Percentiles rank a stretch among this genome's conserved stretches.
These are phyloP conservation scores for Calonectria pseudoreteaudii DNA, from an alignment of 2,329 filamentous ascomycete species.

Conservation along the genomic window DNA sequence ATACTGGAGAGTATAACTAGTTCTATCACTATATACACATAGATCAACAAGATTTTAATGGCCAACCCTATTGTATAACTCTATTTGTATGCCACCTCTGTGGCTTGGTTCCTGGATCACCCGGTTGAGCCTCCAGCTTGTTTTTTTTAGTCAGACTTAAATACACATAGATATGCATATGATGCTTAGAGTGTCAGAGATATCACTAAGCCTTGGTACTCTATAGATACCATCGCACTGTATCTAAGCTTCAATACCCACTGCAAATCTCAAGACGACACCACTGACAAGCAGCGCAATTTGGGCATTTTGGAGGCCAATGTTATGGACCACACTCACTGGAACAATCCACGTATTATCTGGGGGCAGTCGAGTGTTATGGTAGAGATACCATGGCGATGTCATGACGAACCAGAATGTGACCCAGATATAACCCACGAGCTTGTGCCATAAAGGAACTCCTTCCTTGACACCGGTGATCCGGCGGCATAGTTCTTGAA, in stretches of 20 bases:
- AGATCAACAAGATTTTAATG: no score
- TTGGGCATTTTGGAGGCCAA: background rate
- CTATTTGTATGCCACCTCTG: no score
- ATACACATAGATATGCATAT: background rate
- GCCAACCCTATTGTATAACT: no score
- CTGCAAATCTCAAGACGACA: slow-evolving; percentile 18
- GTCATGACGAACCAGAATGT: slow-evolving; percentile 23
- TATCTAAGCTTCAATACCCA: background rate
- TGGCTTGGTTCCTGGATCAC: no score
- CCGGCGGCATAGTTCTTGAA: slow-evolving; percentile 16
- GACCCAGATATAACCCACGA: slow-evolving; percentile 29
- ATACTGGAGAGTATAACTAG: no score
- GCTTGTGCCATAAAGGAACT: slow-evolving; percentile 25
- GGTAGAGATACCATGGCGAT: slow-evolving; percentile 27
- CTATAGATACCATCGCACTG: background rate
- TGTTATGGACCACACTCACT: slow-evolving; percentile 9
- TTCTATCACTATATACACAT: no score
- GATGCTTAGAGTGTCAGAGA: background rate
- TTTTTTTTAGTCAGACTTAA: no score
- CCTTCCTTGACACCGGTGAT: background rate
- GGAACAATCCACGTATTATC: slow-evolving; percentile 24
- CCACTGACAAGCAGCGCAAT: slow-evolving; percentile 6
- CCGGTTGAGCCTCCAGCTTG: no score
- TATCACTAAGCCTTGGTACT: background rate
- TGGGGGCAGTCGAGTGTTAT: slow-evolving; percentile 2